These are phyloP conservation scores for Ajuga chamaepitys DNA, from an alignment of 257 asterid genomes.

Conservation along the genomic window DNA sequence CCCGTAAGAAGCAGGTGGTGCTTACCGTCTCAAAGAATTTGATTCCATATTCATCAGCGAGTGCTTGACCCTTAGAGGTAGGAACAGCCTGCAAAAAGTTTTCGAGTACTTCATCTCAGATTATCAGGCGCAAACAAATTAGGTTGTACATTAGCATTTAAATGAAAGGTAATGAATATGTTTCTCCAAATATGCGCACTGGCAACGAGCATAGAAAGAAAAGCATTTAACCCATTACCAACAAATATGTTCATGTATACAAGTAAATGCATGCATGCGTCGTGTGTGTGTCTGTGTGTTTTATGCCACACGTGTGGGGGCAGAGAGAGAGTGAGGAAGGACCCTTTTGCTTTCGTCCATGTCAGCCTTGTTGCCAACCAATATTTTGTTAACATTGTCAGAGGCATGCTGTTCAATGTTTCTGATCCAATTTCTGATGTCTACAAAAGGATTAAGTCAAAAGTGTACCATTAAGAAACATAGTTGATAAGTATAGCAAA, in stretches of 20 bases:
- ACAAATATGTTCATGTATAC: neutral
- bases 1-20: constrained; percentile 4
- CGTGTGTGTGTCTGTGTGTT: too few species aligned
- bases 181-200: neutral
- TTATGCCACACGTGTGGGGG: too few species aligned
- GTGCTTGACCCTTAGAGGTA: constrained; percentile 90
- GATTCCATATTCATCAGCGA: constrained; percentile 92
- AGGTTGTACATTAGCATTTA: neutral
- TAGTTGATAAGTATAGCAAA: neutral
- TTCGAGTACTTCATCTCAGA: constrained; percentile 7
- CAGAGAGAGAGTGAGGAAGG: constrained; percentile 13
- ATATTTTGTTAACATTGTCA: constrained; percentile 61
- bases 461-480: neutral
- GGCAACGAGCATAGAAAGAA: neutral
- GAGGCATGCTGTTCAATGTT: constrained; percentile 75
- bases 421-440: constrained; percentile 69
- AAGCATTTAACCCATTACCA: neutral
- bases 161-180: neutral
- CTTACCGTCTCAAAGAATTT: constrained; percentile 95
- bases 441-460: constrained; percentile 24
- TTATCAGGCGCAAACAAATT: neutral
- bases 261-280: neutral
- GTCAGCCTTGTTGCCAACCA: constrained; percentile 74
- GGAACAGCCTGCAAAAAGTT: constrained; percentile 74
- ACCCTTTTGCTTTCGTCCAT: constrained; percentile 82